These are phyloP conservation scores for Aspergillus ellipticus DNA, from an alignment of 495 filamentous ascomycete genomes.

Conservation along the genomic window DNA sequence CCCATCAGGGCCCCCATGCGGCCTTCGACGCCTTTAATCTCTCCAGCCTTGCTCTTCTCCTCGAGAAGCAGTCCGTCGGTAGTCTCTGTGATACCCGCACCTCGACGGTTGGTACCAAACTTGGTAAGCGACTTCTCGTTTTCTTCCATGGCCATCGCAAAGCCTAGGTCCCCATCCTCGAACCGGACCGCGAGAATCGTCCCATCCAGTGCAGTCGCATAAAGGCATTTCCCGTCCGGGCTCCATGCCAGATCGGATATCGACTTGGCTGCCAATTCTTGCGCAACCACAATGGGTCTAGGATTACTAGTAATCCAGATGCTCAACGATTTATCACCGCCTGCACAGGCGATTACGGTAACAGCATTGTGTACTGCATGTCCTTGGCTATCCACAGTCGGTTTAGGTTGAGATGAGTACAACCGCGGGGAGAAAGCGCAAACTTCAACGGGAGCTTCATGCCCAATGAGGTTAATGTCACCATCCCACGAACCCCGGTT, in stretches of 20 bases:
- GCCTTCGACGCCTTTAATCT: constrained; percentile 83
- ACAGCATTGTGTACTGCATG: constrained; percentile 51
- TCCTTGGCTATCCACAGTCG: constrained; percentile 35
- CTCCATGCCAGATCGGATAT: constrained; percentile 94
- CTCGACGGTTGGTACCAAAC: constrained; percentile 81
- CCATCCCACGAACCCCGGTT: constrained; percentile 90
- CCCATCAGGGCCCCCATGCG: constrained; percentile 98
- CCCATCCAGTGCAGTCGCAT: constrained; percentile 82
- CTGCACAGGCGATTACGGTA: constrained; percentile 93
- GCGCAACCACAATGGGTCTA: constrained; percentile 78
- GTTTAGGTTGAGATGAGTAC: constrained; percentile 70
- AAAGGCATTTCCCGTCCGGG: constrained; percentile 84
- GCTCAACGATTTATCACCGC: constrained; percentile 91
- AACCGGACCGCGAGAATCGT: constrained; percentile 74
- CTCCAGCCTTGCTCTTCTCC: constrained; percentile 85
- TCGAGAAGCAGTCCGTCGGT: constrained; percentile 82
- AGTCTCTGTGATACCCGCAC: constrained; percentile 84
- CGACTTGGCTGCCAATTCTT: constrained; percentile 83
- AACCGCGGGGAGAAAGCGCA: constrained; percentile 93
- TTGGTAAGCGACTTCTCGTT: constrained; percentile 91
- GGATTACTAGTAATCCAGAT: constrained; percentile 97
- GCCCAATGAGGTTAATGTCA: constrained; percentile 95
- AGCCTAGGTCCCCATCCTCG: constrained; percentile 69
- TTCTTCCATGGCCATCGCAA: constrained; percentile 70
- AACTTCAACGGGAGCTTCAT: constrained; percentile 94